Base-by-base conservation (phyloP, 2,329 filamentous ascomycete genomes). In the Ophiostoma perfectum region DNA sequence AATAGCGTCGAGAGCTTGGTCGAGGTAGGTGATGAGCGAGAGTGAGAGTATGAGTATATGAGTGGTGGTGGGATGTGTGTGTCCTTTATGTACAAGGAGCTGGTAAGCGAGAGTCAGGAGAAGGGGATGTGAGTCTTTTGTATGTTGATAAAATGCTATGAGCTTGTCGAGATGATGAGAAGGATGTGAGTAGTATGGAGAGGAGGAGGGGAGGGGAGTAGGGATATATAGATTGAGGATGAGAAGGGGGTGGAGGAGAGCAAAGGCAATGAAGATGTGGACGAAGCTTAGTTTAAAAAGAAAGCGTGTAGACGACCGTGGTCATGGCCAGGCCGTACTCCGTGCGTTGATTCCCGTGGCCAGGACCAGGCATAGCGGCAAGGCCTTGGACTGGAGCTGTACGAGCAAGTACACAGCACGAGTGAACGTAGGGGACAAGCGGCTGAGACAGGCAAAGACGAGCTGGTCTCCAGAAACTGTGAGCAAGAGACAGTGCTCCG, bases 201-300 rank as follows among this genome's bases (percentile, higher is more conserved):
- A 27, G 27, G 27, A 27, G 1, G 27, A 27, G 27, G 27, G 49
- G n/a, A 27, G 44, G 16, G 12, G 39, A 8, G 55, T 49, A 27
- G 41, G 11, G 58, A 41, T 62, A 62, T 39, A 62, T n/a, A 62
- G 58, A 62, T 41, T 36, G 58, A 39, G 38, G 27, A 27, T 27
- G 27, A 39, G 27, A 36, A 39, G 58, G 36, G 36, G 38, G 27
- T 27, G 27, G 58, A 62, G 38, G 16, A 14, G 47, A n/a, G 52
- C 5, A 47, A 45, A 67, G 64, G 64, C 66, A 47, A 55, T 49
- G 36, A 67, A 45, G 27, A 27, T 27, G 67, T 55, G 69, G 70
- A 68, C 65, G 68, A 66, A 39, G 67, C 65, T 66, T 67, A 65
- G 66, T 68, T 66, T 70, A 71, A 70, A 66, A 60, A 47, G 39